These are phyloP conservation scores for Penicillium brasilianum DNA, from an alignment of 2,329 filamentous ascomycete species.

Conservation along the genomic window DNA sequence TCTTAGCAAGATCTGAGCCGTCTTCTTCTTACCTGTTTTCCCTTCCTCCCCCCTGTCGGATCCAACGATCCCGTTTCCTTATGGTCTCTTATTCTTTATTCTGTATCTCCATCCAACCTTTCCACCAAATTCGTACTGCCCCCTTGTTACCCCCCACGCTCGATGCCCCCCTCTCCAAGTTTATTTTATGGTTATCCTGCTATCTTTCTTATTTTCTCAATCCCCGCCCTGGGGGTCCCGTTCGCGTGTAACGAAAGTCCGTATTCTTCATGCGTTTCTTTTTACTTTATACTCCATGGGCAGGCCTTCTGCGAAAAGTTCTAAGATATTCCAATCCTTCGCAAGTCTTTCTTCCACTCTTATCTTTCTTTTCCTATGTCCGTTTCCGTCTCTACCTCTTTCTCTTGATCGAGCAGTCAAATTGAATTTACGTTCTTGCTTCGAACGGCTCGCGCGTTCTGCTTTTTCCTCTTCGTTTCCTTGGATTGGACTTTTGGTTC, in stretches of 20 bases:
- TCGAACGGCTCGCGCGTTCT: slow-evolving; percentile 40
- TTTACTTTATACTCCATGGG: slow-evolving; percentile 46
- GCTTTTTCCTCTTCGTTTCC: slow-evolving; percentile 27
- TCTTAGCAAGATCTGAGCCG: slow-evolving; percentile 45
- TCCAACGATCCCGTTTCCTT: slow-evolving; percentile 19
- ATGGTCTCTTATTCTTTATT: slow-evolving; percentile 18
- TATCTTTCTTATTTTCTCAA: slow-evolving; percentile 25
- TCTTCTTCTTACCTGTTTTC: slow-evolving; percentile 17
- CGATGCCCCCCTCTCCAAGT: slow-evolving; percentile 15
- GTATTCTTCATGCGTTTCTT: slow-evolving; percentile 42
- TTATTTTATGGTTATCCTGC: slow-evolving; percentile 24
- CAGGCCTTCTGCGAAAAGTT: slow-evolving; percentile 54
- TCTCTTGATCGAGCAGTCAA: slow-evolving; percentile 44
- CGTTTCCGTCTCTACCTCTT: too few species aligned
- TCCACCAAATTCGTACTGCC: slow-evolving; percentile 1
- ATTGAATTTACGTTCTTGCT: slow-evolving; percentile 43
- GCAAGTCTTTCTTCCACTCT: slow-evolving; percentile 18
- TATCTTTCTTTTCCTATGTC: slow-evolving; percentile 13
- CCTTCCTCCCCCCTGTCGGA: slow-evolving; percentile 18
- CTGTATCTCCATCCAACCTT: slow-evolving; percentile 15
- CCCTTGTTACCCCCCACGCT: slow-evolving; percentile 14
- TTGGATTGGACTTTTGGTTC: slow-evolving; percentile 11
- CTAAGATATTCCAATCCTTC: slow-evolving; percentile 36
- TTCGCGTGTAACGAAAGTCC: slow-evolving; percentile 47
- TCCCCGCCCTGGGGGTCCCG: slow-evolving; percentile 35